A percentile compares a stretch with the other conserved stretches of the same genome.
Evolutionary conservation across 1,139 yeast genomes (phyloP).

Genomic region (Maudiozyma humilis): DNA sequence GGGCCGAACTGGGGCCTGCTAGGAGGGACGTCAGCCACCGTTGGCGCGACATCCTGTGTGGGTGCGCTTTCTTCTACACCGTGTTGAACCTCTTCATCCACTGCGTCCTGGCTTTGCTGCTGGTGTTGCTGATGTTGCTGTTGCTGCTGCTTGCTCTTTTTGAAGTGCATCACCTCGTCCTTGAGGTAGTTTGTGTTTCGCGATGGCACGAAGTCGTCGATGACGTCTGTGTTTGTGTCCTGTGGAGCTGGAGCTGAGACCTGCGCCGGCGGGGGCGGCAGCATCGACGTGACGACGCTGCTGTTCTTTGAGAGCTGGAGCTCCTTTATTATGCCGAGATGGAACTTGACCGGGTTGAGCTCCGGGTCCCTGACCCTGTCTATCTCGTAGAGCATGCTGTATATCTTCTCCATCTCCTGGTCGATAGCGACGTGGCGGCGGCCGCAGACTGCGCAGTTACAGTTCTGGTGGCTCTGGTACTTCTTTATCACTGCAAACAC

Average conservation of each 20-base stretch:
- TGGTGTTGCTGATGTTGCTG: neutral
- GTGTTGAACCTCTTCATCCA: neutral
- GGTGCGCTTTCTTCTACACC: neutral
- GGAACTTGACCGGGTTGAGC: constrained; percentile 30
- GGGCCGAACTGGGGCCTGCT: constrained; percentile 5
- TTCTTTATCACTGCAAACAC: constrained; percentile 57
- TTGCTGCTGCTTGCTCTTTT: constrained; percentile 24
- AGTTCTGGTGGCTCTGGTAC: constrained; percentile 44
- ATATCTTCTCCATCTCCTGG: constrained; percentile 70
- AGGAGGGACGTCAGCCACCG: neutral
- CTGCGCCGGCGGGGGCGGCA: neutral
- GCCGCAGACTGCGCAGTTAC: constrained; percentile 78
- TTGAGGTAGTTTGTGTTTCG: constrained; percentile 23
- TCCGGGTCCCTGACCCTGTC: constrained; percentile 29
- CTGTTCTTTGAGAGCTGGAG: constrained; percentile 23
- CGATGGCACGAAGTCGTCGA: constrained; percentile 23
- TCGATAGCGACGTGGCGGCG: constrained; percentile 66
- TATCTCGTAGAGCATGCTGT: constrained; percentile 39
- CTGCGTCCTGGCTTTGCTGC: neutral
- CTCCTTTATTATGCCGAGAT: constrained; percentile 30
- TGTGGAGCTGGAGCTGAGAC: no score
- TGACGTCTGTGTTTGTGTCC: constrained; percentile 11
- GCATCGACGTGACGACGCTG: neutral
- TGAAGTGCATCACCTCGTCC: constrained; percentile 30
- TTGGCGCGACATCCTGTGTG: neutral